phyloP scores from a whole-genome alignment of 2,329 filamentous ascomycete genomes.

The Botrytis deweyae region DNA sequence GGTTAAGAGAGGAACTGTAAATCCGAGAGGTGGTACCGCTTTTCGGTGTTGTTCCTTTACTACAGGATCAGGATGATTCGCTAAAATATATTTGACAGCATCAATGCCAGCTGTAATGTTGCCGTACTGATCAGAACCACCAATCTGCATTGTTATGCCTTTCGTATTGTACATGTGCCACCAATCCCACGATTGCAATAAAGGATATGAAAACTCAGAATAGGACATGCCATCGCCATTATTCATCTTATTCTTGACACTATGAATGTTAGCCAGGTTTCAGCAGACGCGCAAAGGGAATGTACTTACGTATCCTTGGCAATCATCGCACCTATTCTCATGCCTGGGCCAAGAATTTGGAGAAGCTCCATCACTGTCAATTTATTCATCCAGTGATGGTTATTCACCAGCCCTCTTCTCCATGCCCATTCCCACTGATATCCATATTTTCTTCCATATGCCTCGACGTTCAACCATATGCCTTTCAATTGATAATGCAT shows the following conservation, averaged over 20 bases:
- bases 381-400: slow-evolving; percentile 77
- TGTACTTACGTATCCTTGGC: slow-evolving; percentile 76
- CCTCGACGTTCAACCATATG: slow-evolving; percentile 73
- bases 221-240: slow-evolving; percentile 91
- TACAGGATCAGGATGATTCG: slow-evolving; percentile 50
- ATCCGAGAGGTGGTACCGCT: slow-evolving; percentile 63
- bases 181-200: slow-evolving; percentile 96
- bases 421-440: slow-evolving; percentile 66
- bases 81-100: slow-evolving; percentile 72
- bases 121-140: slow-evolving; percentile 92
- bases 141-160: slow-evolving; percentile 80
- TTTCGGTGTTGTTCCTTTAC: slow-evolving; percentile 47
- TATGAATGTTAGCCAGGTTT: slow-evolving; percentile 27
- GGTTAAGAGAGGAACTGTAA: slow-evolving; percentile 88
- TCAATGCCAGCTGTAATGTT: slow-evolving; percentile 93
- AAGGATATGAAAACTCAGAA: slow-evolving; percentile 87
- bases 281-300: neutral
- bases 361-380: slow-evolving; percentile 73
- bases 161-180: slow-evolving; percentile 76
- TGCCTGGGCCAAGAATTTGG: slow-evolving; percentile 67
- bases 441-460: slow-evolving; percentile 63
- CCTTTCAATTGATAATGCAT: slow-evolving; percentile 69
- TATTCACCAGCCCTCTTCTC: slow-evolving; percentile 71
- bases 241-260: slow-evolving; percentile 77
- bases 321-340: slow-evolving; percentile 83